These are phyloP conservation scores for Yamadazyma aaseri DNA, from an alignment of 1,139 yeast species.

Conservation along the genomic window DNA sequence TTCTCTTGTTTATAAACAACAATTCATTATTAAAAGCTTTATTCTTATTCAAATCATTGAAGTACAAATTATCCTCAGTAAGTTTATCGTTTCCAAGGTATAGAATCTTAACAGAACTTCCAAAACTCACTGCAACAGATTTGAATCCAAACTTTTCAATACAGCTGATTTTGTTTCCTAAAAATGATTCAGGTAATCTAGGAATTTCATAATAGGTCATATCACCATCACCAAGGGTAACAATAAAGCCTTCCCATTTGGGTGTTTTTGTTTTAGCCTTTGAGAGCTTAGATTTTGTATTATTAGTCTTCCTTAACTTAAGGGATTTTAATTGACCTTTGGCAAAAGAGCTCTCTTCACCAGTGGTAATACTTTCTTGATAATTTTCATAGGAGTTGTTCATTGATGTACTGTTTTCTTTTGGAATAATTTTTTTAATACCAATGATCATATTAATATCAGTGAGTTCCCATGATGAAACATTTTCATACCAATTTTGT, in stretches of 20 bases:
- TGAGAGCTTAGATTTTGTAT: background rate
- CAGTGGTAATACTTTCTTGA: background rate
- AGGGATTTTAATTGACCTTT: background rate
- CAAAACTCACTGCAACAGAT: constrained; percentile 71
- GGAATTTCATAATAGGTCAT: constrained; percentile 64
- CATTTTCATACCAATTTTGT: constrained; percentile 62
- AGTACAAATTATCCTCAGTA: constrained; percentile 43
- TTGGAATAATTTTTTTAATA: constrained; percentile 32
- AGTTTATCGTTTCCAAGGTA: constrained; percentile 64
- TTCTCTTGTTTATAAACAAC: constrained; percentile 50
- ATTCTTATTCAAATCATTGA: constrained; percentile 22
- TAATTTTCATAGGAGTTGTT: background rate
- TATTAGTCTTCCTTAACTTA: background rate
- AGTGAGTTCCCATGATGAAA: constrained; percentile 76
- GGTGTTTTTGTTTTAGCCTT: background rate
- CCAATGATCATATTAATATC: constrained; percentile 79
- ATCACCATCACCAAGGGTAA: constrained; percentile 60
- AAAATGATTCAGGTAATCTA: constrained; percentile 14
- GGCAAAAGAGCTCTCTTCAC: background rate
- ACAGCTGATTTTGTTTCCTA: constrained; percentile 45
- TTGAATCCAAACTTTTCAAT: constrained; percentile 71
- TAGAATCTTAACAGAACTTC: constrained; percentile 66
- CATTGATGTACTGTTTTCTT: background rate
- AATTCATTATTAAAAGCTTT: constrained; percentile 29
- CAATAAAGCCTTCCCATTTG: constrained; percentile 78